Evolutionary conservation across 176 grass and related monocot species (phyloP).

Genomic region (Triticum aestivum): IWGSC_CS_RefSeq_v2.1 NC_057805.1:497973317-497973816

Average conservation of each 20-base stretch:
- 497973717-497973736: neutral
- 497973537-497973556: neutral
- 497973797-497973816: no score
- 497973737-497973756: no score
- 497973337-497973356: neutral
- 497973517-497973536: neutral
- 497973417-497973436: neutral
- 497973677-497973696: neutral
- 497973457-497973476: neutral
- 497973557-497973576: neutral
- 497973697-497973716: neutral
- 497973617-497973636: neutral
- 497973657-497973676: neutral
- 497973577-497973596: neutral
- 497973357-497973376: neutral
- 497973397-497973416: neutral
- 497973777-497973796: no score
- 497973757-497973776: no score
- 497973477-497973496: neutral
- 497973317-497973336: neutral
- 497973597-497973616: neutral
- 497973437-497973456: neutral
- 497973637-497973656: neutral
- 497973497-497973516: neutral
- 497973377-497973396: neutral